Conservation (phyloP, 1,284 basidiomycete species). For the Ustilago vetiveriae region DNA sequence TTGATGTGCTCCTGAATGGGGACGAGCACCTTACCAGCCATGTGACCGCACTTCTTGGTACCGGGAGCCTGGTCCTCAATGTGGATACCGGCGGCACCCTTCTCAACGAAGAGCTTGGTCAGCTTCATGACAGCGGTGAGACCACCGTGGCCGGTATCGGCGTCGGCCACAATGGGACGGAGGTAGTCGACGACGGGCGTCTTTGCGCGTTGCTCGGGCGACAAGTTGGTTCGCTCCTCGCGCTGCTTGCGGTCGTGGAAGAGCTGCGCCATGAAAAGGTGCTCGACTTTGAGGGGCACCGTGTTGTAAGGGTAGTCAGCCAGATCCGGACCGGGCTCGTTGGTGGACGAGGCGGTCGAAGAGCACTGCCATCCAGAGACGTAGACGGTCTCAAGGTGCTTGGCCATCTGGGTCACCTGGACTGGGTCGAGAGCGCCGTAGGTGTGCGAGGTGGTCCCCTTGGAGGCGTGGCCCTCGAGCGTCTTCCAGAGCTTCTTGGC, state of each 20-base stretch:
- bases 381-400: slow-evolving; percentile 68
- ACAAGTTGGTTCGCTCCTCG: slow-evolving; percentile 72
- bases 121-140: slow-evolving; percentile 96
- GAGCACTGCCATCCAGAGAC: slow-evolving; percentile 67
- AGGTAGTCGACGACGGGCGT: slow-evolving; percentile 69
- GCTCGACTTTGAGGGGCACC: slow-evolving; percentile 75
- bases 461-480: slow-evolving; percentile 72
- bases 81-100: slow-evolving; percentile 87
- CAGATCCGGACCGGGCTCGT: slow-evolving; percentile 67
- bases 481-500: slow-evolving; percentile 86
- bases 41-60: slow-evolving; percentile 74
- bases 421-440: slow-evolving; percentile 98
- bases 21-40: slow-evolving; percentile 79
- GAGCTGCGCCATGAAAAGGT: slow-evolving; percentile 74
- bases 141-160: slow-evolving; percentile 80
- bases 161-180: slow-evolving; percentile 69
- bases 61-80: slow-evolving; percentile 92
- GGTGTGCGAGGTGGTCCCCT: slow-evolving; percentile 80
- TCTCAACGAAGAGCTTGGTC: slow-evolving; percentile 89
- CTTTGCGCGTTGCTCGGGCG: slow-evolving; percentile 73
- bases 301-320: slow-evolving; percentile 74
- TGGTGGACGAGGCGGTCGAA: slow-evolving; percentile 65
- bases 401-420: slow-evolving; percentile 74
- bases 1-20: slow-evolving; percentile 81
- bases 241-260: slow-evolving; percentile 74